Conservation (phyloP, 2,329 filamentous ascomycete genomes). For the Clarireedia sp. region DNA sequence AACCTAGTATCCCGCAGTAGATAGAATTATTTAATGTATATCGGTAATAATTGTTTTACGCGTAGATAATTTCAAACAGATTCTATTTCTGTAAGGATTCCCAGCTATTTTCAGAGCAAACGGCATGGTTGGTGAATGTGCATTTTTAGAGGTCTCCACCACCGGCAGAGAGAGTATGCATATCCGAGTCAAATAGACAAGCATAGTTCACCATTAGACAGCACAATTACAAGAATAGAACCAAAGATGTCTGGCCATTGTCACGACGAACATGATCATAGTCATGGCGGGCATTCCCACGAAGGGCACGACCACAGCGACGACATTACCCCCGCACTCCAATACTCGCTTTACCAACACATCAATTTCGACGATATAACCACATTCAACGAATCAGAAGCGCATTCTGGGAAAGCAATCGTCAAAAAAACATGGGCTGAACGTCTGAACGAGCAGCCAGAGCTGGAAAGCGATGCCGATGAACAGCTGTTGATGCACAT, state of each 20-base stretch:
- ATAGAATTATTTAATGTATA: too few species aligned
- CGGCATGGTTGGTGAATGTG: conserved; percentile 1
- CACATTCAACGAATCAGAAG: conserved; percentile 72
- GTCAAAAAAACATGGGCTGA: conserved; percentile 90
- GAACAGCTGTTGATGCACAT: conserved; percentile 91
- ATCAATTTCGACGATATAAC: conserved; percentile 81
- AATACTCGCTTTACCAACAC: conserved; percentile 84
- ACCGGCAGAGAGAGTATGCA: background rate
- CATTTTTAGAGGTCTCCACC: background rate
- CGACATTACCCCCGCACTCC: conserved; percentile 84
- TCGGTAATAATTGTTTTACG: too few species aligned
- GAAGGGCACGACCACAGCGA: conserved; percentile 84
- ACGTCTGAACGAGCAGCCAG: conserved; percentile 60
- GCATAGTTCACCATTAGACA: too few species aligned
- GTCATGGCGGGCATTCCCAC: conserved; percentile 10
- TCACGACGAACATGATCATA: conserved; percentile 36
- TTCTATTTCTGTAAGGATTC: too few species aligned
- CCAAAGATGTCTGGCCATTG: conserved; percentile 35
- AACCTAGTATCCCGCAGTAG: too few species aligned
- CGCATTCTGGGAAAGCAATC: conserved; percentile 63
- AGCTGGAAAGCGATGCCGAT: conserved; percentile 79
- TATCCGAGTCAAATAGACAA: too few species aligned
- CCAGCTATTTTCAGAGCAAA: background rate
- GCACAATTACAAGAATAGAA: background rate
- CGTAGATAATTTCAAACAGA: too few species aligned